Evolutionary conservation across 345 rosid genomes (phyloP).

Genomic region (Syzygium oleosum): DNA sequence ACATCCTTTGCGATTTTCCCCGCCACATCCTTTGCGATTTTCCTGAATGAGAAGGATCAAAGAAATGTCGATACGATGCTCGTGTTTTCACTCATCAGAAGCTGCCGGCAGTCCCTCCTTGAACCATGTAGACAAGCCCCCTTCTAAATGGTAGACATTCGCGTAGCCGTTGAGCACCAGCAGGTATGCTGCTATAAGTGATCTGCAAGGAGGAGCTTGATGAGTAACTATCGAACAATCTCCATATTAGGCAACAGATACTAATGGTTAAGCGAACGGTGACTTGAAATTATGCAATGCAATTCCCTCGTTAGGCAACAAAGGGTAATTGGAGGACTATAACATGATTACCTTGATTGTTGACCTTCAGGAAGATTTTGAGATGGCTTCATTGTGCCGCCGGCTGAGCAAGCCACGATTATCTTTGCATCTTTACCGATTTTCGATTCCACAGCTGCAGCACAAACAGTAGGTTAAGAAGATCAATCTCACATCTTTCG

Average conservation of each 20-base stretch:
- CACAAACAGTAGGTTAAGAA: neutral
- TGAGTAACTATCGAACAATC: neutral
- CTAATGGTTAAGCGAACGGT: neutral
- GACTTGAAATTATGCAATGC: neutral
- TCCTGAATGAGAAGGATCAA: neutral
- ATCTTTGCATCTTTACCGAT: slow-evolving; percentile 76
- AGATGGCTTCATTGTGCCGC: slow-evolving; percentile 82
- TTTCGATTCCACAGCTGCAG: slow-evolving; percentile 72
- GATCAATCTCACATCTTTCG: neutral
- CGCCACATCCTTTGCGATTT: neutral
- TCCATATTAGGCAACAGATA: neutral
- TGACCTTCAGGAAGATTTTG: slow-evolving; percentile 93
- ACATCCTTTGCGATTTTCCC: neutral
- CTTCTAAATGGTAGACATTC: slow-evolving; percentile 88
- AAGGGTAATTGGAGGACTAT: neutral
- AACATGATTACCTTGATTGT: slow-evolving; percentile 66
- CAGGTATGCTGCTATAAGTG: slow-evolving; percentile 92
- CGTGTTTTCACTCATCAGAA: slow-evolving; percentile 31
- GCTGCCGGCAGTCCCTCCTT: slow-evolving; percentile 71
- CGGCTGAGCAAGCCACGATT: slow-evolving; percentile 89
- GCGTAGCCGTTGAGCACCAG: slow-evolving; percentile 80
- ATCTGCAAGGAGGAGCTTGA: slow-evolving; percentile 34
- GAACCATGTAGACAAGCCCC: slow-evolving; percentile 78
- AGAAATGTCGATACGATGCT: neutral
- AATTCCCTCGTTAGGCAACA: neutral